Evolutionary conservation across 345 rosid species (phyloP), one percentile per base, ranked within the genome.

Genomic region (Sonneratia alba): DNA sequence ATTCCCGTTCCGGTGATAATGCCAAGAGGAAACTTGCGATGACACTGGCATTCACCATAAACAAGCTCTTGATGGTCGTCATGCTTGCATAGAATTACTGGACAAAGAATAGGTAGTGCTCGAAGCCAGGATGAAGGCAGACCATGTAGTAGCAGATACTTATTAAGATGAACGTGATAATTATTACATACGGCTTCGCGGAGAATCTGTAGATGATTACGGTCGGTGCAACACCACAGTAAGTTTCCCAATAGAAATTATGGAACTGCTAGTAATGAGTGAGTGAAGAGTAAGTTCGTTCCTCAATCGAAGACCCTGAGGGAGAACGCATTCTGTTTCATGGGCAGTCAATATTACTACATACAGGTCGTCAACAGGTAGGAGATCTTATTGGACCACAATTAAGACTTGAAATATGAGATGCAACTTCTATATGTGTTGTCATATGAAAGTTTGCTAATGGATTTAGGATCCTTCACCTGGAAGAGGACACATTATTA

Each of bases 11-110:
- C 98, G 3, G 84, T 91, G 83, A 94, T 94, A 78, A 94, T 94
- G 97, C 98, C 97, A 94, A 91, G 72, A 94, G 95, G 83, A 91
- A 94, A 83, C 91, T 94, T 36, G 98, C 97, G 72, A 91, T 89
- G 57, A 94, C 62, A 47, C 97, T 88, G 69, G 98, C 96, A 32
- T 91, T 85, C 13, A 90, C 93, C 98, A 94, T 91, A 96, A 91
- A 91, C 91, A 91, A 77, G 87, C 98, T 94, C 85, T 91, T 97
- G 1, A 94, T 97, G 3, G 91, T 93, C 0, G 96, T 88, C 70
- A 94, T 96, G 74, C 98, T 84, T 18, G 93, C 95, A n/a, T 90
- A 91, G 61, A 91, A 96, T 82, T 95, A 87, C 70, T 91, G 80
- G 36, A 94, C 97, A 71, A 90, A 88, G 87, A 90, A 94, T 45